Percentiles rank a stretch among this genome's conserved stretches.
Conservation (phyloP, 140 eudicot genomes). For the Ambrosia hybrid region DNA sequence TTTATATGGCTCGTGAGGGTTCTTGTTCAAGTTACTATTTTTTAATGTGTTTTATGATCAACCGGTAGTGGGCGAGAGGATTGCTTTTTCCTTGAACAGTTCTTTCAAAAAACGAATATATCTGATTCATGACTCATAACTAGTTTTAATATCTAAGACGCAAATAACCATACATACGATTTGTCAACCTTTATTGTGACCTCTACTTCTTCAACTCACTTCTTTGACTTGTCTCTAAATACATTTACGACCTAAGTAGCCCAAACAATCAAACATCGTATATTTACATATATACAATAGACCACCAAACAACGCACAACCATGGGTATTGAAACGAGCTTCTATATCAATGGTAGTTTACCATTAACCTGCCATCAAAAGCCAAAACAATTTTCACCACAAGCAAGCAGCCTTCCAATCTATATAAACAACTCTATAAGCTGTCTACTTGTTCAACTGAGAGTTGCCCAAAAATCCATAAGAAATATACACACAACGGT, state of each 20-base stretch:
- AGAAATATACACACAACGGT: constrained; percentile 17
- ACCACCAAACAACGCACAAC: not conserved
- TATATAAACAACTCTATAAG: constrained; percentile 17
- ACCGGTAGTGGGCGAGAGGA: too few species aligned
- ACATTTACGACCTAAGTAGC: not conserved
- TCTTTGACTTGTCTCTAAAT: not conserved
- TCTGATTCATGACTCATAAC: too few species aligned
- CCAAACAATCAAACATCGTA: not conserved
- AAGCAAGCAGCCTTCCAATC: constrained; percentile 4
- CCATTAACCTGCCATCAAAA: constrained; percentile 17
- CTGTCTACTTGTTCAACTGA: constrained; percentile 20
- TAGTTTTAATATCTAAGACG: not conserved
- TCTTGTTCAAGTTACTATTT: not conserved
- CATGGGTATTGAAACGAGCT: not conserved
- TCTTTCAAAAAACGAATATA: too few species aligned
- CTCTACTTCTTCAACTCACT: not conserved
- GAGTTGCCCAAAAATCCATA: constrained; percentile 8
- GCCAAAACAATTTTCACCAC: constrained; percentile 20
- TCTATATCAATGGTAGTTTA: not conserved
- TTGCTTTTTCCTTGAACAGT: too few species aligned
- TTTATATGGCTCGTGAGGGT: not conserved
- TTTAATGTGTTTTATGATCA: too few species aligned
- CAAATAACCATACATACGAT: not conserved
- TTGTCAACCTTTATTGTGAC: not conserved
- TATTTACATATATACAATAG: not conserved